phyloP scores from a whole-genome alignment of 1,284 basidiomycete species.

The Veloboletus limbatus region DNA sequence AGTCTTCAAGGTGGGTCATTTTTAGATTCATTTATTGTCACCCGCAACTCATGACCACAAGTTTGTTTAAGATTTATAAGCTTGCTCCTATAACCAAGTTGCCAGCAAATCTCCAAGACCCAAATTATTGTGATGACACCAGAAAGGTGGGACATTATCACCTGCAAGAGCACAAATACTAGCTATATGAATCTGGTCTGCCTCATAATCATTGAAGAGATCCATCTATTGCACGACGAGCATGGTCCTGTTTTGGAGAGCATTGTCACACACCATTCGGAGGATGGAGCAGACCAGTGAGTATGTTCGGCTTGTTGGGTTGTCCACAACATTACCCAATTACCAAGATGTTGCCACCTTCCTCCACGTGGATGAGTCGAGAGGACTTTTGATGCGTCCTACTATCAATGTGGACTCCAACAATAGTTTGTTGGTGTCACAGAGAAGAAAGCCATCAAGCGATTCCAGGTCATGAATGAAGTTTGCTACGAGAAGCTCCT shows the following conservation, averaged over 20 bases:
- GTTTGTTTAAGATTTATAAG: no score
- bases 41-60: no score
- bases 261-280: constrained; percentile 86
- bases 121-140: constrained; percentile 99
- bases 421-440: constrained; percentile 98
- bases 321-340: constrained; percentile 97
- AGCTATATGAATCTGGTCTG: constrained; percentile 97
- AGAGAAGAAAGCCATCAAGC: constrained; percentile 99
- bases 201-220: constrained; percentile 97
- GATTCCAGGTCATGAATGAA: constrained; percentile 98
- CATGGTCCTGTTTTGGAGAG: constrained; percentile 97
- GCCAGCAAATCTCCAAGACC: constrained; percentile 95
- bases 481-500: constrained; percentile 99
- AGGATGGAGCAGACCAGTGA: constrained; percentile 94
- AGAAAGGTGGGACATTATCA: constrained; percentile 99
- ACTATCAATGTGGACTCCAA: constrained; percentile 87
- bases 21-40: no score
- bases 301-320: constrained; percentile 90
- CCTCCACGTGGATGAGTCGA: constrained; percentile 90
- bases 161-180: constrained; percentile 95
- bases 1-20: no score
- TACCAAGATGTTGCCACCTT: constrained; percentile 99
- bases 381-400: constrained; percentile 95
- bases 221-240: constrained; percentile 96
- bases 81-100: no score